Percentiles rank a stretch among this genome's conserved stretches.
These are phyloP conservation scores for Calonectria leucothoes DNA, from an alignment of 2,329 filamentous ascomycete genomes.

Conservation along the genomic window DNA sequence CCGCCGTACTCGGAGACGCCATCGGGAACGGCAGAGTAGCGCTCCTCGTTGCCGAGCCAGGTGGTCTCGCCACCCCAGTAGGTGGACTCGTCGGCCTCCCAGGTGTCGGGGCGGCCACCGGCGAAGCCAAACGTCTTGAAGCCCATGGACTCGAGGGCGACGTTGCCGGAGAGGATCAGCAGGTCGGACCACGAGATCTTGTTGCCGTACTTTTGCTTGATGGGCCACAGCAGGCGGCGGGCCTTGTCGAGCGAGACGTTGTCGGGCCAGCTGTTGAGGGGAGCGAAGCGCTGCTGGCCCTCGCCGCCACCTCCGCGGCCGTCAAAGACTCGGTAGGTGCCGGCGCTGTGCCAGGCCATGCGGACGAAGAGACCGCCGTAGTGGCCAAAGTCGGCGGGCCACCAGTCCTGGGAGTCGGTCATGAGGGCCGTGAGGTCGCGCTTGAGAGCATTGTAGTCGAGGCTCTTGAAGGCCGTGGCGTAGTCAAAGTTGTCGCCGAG, in stretches of 20 bases:
- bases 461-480: conserved; percentile 75
- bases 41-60: conserved; percentile 73
- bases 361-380: conserved; percentile 85
- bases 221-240: conserved; percentile 79
- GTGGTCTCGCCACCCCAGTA: conserved; percentile 82
- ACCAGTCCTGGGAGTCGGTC: conserved; percentile 85
- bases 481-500: conserved; percentile 77
- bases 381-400: conserved; percentile 86
- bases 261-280: conserved; percentile 86
- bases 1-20: conserved; percentile 47
- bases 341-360: conserved; percentile 84
- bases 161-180: conserved; percentile 77
- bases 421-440: conserved; percentile 76
- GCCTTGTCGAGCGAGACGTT: conserved; percentile 85
- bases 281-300: conserved; percentile 83
- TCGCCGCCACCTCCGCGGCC: conserved; percentile 80
- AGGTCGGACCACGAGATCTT: conserved; percentile 86
- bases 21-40: conserved; percentile 61
- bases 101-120: conserved; percentile 77
- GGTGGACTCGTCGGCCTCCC: conserved; percentile 78
- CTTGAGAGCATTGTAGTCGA: conserved; percentile 73
- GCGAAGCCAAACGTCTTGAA: conserved; percentile 80
- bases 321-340: conserved; percentile 81
- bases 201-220: conserved; percentile 87
- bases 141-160: conserved; percentile 81